These are phyloP conservation scores for Claviceps humidiphila DNA, from an alignment of 2,329 filamentous ascomycete genomes.

Conservation along the genomic window DNA sequence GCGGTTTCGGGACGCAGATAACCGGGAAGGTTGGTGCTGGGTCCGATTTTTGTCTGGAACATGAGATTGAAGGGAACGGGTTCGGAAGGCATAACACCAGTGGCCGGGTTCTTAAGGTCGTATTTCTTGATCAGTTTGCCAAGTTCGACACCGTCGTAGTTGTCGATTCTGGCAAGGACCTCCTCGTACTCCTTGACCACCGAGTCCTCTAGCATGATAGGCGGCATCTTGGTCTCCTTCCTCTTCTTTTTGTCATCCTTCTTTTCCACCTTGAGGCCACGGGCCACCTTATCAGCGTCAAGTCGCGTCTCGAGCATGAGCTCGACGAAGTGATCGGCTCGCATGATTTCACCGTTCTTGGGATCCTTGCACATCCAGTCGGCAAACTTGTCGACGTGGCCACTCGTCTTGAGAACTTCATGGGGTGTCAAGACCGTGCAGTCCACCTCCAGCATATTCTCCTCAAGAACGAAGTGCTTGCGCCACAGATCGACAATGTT, in stretches of 20 bases:
- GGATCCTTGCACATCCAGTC: slow-evolving; percentile 99
- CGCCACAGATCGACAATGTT: slow-evolving; percentile 83
- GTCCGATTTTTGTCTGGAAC: slow-evolving; percentile 93
- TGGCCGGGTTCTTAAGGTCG: slow-evolving; percentile 78
- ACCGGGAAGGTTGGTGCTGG: slow-evolving; percentile 73
- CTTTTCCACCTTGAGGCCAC: slow-evolving; percentile 66
- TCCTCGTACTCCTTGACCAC: slow-evolving; percentile 84
- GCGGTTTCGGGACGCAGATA: slow-evolving; percentile 91
- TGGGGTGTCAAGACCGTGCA: slow-evolving; percentile 89
- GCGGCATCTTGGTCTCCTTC: slow-evolving; percentile 75
- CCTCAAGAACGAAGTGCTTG: slow-evolving; percentile 84
- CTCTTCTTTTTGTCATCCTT: slow-evolving; percentile 62
- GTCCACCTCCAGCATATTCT: slow-evolving; percentile 92
- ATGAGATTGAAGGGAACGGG: slow-evolving; percentile 96
- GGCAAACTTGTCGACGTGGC: slow-evolving; percentile 95
- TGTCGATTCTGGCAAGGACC: slow-evolving; percentile 84
- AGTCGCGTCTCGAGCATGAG: slow-evolving; percentile 78
- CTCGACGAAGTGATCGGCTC: slow-evolving; percentile 93
- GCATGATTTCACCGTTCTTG: slow-evolving; percentile 91
- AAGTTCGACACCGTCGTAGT: slow-evolving; percentile 79
- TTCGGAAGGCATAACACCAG: slow-evolving; percentile 59
- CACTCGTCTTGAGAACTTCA: slow-evolving; percentile 86
- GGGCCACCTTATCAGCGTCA: slow-evolving; percentile 84
- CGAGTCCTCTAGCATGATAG: slow-evolving; percentile 74
- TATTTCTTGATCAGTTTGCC: slow-evolving; percentile 82